Conservation (phyloP, 2,329 filamentous ascomycete species). For the Scopulariopsis brevicaulis region DNA sequence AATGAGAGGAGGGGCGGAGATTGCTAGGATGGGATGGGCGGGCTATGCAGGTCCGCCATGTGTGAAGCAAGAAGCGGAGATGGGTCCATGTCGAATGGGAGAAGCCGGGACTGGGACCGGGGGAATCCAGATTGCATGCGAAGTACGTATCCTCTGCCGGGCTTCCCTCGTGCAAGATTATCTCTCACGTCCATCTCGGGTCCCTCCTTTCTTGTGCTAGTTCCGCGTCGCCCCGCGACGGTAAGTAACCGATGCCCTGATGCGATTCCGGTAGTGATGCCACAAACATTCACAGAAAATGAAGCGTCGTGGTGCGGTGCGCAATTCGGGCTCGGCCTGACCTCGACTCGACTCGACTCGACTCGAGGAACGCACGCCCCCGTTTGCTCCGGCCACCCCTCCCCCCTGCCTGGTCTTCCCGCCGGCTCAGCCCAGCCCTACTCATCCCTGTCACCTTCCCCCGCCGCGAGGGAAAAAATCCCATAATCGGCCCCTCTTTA, state of each 20-base stretch:
- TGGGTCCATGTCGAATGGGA: not conserved
- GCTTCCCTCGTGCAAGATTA: no score
- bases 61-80: not conserved
- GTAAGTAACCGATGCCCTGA: no score
- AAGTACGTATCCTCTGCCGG: no score
- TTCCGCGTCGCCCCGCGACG: no score
- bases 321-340: no score
- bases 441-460: not conserved
- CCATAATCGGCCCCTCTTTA: not conserved
- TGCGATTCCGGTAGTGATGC: no score
- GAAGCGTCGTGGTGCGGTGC: no score
- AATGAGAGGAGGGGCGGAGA: not conserved
- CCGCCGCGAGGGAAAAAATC: not conserved
- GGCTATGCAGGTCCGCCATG: not conserved
- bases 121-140: no score
- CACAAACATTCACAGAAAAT: no score
- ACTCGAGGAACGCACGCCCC: not conserved
- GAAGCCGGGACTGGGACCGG: not conserved
- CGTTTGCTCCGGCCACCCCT: not conserved
- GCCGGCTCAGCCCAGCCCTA: slow-evolving; percentile 3
- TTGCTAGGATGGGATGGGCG: not conserved
- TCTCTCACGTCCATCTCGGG: no score
- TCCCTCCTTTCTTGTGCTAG: no score
- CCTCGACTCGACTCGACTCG: not conserved
- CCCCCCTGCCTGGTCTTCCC: not conserved